Percentiles rank a stretch among this genome's conserved stretches.
phyloP scores from a whole-genome alignment of 768 basidiomycete species.

The Trametes sanguinea region DNA sequence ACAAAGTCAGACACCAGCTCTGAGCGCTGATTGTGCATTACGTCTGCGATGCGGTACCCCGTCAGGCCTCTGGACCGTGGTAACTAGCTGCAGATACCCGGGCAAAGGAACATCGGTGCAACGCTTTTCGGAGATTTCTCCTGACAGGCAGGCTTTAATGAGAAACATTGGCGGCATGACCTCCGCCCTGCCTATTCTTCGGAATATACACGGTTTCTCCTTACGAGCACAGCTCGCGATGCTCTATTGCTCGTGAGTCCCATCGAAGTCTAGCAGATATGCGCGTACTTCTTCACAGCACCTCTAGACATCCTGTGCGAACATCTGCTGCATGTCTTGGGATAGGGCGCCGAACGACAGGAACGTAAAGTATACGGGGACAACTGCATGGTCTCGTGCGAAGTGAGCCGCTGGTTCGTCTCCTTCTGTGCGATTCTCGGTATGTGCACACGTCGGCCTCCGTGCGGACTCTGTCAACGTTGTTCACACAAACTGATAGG shows the following conservation, averaged over 20 bases:
- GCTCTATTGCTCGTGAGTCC: too few relatives aligned
- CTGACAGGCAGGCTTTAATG: too few relatives aligned
- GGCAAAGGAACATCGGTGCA: too few relatives aligned
- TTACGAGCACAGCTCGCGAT: too few relatives aligned
- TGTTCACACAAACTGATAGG: neutral
- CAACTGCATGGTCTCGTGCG: slow-evolving; percentile 3
- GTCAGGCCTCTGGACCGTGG: too few relatives aligned
- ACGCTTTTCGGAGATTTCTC: too few relatives aligned
- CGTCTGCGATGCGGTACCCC: too few relatives aligned
- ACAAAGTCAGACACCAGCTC: too few relatives aligned
- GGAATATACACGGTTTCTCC: too few relatives aligned
- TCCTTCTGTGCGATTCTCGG: slow-evolving; percentile 4
- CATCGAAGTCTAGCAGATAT: too few relatives aligned
- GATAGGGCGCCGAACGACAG: neutral
- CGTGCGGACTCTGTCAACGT: neutral
- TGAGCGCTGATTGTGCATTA: slow-evolving; percentile 1
- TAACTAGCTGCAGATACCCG: too few relatives aligned
- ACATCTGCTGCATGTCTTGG: slow-evolving; percentile 1
- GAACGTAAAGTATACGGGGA: neutral
- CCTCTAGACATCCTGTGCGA: neutral
- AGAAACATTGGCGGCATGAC: neutral
- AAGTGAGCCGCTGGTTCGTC: neutral
- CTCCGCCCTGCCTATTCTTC: too few relatives aligned
- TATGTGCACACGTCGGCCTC: neutral
- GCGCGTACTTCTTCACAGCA: neutral